Evolutionary conservation across 305 asterid genomes (phyloP), one percentile per base, ranked within the genome.

Genomic region (Plantago coronopus): DNA sequence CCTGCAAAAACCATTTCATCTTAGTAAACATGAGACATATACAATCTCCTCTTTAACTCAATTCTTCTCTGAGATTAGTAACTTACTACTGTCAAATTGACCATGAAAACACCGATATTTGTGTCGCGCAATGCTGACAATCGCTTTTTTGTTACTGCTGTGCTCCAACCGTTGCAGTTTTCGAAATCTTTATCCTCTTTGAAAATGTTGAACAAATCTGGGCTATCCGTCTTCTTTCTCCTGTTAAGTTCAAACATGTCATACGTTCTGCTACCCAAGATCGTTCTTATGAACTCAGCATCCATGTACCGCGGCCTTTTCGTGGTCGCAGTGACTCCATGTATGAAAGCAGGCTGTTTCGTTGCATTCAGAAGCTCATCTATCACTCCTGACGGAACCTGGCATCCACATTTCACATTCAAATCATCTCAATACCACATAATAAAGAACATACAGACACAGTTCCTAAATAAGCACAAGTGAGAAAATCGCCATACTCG

Each of bases 121-220:
- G 85, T 66, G 34, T 65, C 82, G 75, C 60, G 75, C 17, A 91
- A 68, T 0, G 79, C 82, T 0, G 81, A 48, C 34, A 76, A 61
- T 69, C 80, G 80, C 64, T 81, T 86, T 68, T 60, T 42, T 2
- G 83, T 79, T 0, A 86, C 87, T 0, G 85, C 73, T 0, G 89
- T 75, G 79, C 98, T 89, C 98, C 98, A 91, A 7, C 98, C 98
- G 3, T 91, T 77, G 72, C 85, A 65, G 17, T 86, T 91, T 58
- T 82, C 66, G 8, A 91, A 84, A 76, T 89, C 98, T 31, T 78
- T 85, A 38, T 81, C 80, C 72, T 72, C 89, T 6, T 66, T 21
- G 57, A 81, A 75, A 20, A 91, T 58, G 69, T 89, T 91, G 84
- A 67, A 88, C 20, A 71, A 18, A 48, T 66, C 66, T 0, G 56